A percentile compares a stretch with the other conserved stretches of the same genome.
Evolutionary conservation across 345 rosid species (phyloP).

Genomic region (Orychophragmus violaceus): DNA sequence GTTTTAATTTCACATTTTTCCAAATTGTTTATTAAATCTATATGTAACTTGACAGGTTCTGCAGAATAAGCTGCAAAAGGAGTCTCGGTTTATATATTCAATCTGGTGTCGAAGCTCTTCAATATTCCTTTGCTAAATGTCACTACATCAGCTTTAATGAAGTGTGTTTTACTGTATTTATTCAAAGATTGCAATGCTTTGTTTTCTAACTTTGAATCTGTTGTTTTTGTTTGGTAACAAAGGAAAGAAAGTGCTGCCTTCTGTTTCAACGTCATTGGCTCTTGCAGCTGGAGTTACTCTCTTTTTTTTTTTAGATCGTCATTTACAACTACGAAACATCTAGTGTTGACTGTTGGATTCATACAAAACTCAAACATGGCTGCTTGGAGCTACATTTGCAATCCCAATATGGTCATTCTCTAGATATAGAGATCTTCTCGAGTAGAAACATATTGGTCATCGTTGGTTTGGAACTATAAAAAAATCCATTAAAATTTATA

Average conservation of each 20-base stretch:
- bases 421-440: too few species aligned
- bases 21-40: too few species aligned
- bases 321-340: too few species aligned
- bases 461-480: too few species aligned
- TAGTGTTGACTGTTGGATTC: too few species aligned
- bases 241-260: slow-evolving; percentile 58
- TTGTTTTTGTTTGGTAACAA: not conserved
- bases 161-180: not conserved
- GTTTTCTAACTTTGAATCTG: not conserved
- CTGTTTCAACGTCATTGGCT: slow-evolving; percentile 70
- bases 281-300: slow-evolving; percentile 73
- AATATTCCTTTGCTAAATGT: slow-evolving; percentile 85
- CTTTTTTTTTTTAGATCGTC: too few species aligned
- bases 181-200: not conserved
- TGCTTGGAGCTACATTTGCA: too few species aligned
- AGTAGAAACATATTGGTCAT: too few species aligned
- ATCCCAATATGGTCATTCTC: too few species aligned
- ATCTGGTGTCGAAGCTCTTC: slow-evolving; percentile 78
- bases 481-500: too few species aligned
- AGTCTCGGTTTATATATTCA: slow-evolving; percentile 72
- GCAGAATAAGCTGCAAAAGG: slow-evolving; percentile 90
- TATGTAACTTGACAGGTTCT: slow-evolving; percentile 68
- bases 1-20: too few species aligned
- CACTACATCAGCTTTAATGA: slow-evolving; percentile 81
- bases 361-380: too few species aligned